Base-by-base conservation (phyloP, 306 rosid genomes). In the Benincasa hispida region DNA sequence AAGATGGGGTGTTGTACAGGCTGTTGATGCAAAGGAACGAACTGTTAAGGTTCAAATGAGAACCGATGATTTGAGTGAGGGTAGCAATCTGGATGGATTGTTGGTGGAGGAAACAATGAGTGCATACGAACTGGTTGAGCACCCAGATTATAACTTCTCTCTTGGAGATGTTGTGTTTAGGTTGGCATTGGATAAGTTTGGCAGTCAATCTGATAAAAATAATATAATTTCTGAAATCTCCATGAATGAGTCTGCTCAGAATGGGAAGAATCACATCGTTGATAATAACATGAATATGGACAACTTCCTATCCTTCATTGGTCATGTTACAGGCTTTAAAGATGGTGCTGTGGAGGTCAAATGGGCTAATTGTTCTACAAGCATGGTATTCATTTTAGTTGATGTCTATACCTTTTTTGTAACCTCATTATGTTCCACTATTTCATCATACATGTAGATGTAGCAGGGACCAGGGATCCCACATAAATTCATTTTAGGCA, bases 1-100 rank as follows among this genome's bases (percentile, higher is more conserved):
- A 79, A 88, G 83, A 83, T 95, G 96, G 98, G 99, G 98, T 78
- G 91, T 95, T 70, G 98, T 95, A 79, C 87, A 54, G 78, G 83
- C 85, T 61, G 85, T 87, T 81, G 97, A 95, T 86, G 92, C 97
- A 28, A 88, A 90, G 83, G 99, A 95, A 80, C 89, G 77, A 45
- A 95, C 97, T 11, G 96, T 92, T 21, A 88, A 80, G 78, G 96
- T 95, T 12, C 87, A 84, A 60, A 92, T 97, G 99, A 86, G 79
- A 82, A 86, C 78, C 53, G 53, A 42, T 79, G 70, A 78, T 56
- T 19, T 79, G 53, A 51, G 88, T 11, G 79, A 77, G 85, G 72
- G 73, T 35, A 84, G 60, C 51, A 54, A 79, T 77, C 78, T 81
- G 80, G 82, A 87, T 81, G 87, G 76, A 83, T 85, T 82, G 8